Base-by-base conservation (phyloP, 305 asterid species). In the Striga hermonthica region DNA sequence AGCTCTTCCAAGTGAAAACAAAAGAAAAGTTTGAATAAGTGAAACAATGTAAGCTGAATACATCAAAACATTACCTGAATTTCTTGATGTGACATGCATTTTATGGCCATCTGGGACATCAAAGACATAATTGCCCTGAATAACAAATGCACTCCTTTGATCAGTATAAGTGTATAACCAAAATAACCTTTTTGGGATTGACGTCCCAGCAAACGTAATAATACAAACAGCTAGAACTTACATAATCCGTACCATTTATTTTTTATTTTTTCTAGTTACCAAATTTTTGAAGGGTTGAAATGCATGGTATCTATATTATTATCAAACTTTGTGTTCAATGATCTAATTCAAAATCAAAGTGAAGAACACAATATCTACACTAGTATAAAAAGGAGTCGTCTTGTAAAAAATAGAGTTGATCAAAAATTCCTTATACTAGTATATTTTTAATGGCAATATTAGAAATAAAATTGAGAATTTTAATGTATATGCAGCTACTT, bases 41-140 rank as follows among this genome's bases (percentile, higher is more conserved):
- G 37, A 67, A 65, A 59, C 66, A 41, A 57, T 14, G 63, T 45
- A 59, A 67, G 38, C 64, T 60, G 34, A 28, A 50, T 28, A 53
- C 54, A 74, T 36, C 45, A 40, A 72, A 54, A 37, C 64, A 54
- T 61, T 71, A 93, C 99, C 99, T 84, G 96, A 80, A 71, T 70
- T 60, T 74, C 95, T 95, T 39, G 87, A 67, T 52, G 93, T 81
- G 48, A 93, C 79, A 71, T 73, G 78, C 95, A 93, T 66, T 75
- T 69, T 88, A 83, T 90, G 82, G 76, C 95, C 96, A 86, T 90
- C 95, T 13, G 97, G 91, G 76, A 94, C 97, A 64, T 90, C 95
- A 78, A 88, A 90, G 13, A 87, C 82, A 74, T 85, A 78, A 81
- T 88, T 77, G 2, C 99, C 97, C 99, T 94, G 86, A 79, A 79